Evolutionary conservation across 176 grass and related monocot genomes (phyloP), one percentile per base, ranked within the genome.

Genomic region (Puccinellia tenuiflora): DNA sequence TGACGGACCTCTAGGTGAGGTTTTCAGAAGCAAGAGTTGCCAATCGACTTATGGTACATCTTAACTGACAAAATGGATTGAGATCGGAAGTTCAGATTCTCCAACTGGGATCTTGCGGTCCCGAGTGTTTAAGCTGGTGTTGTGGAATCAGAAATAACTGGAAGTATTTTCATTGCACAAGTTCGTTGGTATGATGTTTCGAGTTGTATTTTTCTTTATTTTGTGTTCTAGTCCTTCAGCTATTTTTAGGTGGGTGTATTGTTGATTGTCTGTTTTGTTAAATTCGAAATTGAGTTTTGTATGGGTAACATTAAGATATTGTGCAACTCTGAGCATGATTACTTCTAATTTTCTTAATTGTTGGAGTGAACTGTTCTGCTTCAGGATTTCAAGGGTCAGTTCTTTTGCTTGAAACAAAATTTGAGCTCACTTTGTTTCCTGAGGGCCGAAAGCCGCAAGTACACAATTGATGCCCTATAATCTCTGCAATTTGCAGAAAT

Each of bases 1-100:
- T 21, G 92, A 89, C n/a, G 95, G 95, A 33, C 95, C 95, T 81
- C 62, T 97, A 62, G 95, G 92, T 28, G 95, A 97, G 85, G 90
- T 93, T 73, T 89, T 95, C 84, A 90, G 80, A 79, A 91, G 70
- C 52, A 94, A 81, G 55, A 93, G 72, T 81, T 86, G 66, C 29
- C 87, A 78, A 39, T 71, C 73, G 59, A 52, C 79, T n/a, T 94
- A 83, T 77, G 76, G 51, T 56, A 85, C 75, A 72, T 91, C 62
- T 70, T 81, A 48, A 84, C 53, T 26, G 88, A 91, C 8, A 53
- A 65, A 86, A 74, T 91, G 81, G 92, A 87, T 76, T 71, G 86
- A 64, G 13, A 84, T 31, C 52, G 14, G 48, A 70, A 82, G 16
- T 81, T 81, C 75, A 18, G 81, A 87, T 63, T 89, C 90, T 40